Base-by-base conservation (phyloP, 495 filamentous ascomycete species). In the Podospora pseudoanserina region DNA sequence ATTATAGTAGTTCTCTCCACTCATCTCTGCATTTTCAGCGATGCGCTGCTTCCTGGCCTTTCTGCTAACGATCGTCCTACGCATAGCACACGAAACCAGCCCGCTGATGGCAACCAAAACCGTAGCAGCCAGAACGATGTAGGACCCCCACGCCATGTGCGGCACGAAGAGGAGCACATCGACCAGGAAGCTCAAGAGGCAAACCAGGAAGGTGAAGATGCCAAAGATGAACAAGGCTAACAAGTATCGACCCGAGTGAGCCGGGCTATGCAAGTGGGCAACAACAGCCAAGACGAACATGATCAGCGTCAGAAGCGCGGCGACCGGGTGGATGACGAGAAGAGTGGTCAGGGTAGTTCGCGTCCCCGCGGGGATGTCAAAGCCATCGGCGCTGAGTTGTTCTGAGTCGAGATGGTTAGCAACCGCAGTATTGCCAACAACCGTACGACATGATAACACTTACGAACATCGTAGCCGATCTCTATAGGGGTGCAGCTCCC, bases 81-180 rank as follows among this genome's bases (percentile, higher is more conserved):
- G 90, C 93, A 98, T 98, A n/a, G 93, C 93, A 75, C 95, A 99
- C 11, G 92, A 94, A 63, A 97, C 88, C 61, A 99, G 86, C 30
- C 90, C 90, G 77, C 90, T 92, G 5, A 91, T 81, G 60, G 92
- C 88, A 58, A 96, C 91, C 58, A 98, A 80, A 66, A 98, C 91
- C 19, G 93, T 95, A 23, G 95, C 92, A 19, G 88, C 95, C 30
- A 99, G 85, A 18, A 98, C 95, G 68, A 99, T 87, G 86, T 94
- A 99, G 68, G 94, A 94, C 70, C 92, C 95, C 93, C 94, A 98
- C 73, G 88, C 85, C 78, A 97, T 77, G 79, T 98, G 95, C 44
- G 95, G 95, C 27, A 97, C 91, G 75, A 99, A 99, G 19, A 99
- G 86, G 44, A 99, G 79, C n/a, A 99, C 91, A 77, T 99, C 95